Evolutionary conservation across 2,329 filamentous ascomycete species (phyloP).

Genomic region (Ophiostoma triangulosporum): DNA sequence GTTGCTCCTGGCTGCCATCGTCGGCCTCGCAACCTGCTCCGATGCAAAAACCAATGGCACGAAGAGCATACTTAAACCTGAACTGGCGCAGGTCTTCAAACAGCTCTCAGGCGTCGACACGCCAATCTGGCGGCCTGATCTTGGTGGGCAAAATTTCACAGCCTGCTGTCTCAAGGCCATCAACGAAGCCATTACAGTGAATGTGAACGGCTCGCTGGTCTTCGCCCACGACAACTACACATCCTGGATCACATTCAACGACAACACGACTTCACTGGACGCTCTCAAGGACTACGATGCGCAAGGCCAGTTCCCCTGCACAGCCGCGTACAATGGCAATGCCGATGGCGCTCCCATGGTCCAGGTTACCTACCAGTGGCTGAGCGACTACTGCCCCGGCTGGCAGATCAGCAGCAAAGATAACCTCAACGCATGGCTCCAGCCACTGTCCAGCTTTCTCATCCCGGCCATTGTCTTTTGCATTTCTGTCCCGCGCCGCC

Average conservation of each 20-base stretch:
- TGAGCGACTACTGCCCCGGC: conserved; percentile 14
- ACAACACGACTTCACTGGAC: conserved; percentile 1
- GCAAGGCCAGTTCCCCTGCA: conserved; percentile 16
- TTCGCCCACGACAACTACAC: neutral
- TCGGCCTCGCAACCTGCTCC: neutral
- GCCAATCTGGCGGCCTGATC: neutral
- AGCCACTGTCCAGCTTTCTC: conserved; percentile 18
- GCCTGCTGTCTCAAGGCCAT: conserved; percentile 18
- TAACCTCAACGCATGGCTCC: conserved; percentile 17
- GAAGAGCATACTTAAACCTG: neutral
- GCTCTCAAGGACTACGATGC: conserved; percentile 7
- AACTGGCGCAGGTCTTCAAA: conserved; percentile 10
- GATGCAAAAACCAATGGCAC: neutral
- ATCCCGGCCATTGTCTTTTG: conserved; percentile 19
- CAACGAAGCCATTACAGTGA: conserved; percentile 12
- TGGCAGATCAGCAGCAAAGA: conserved; percentile 15
- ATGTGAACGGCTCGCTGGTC: conserved; percentile 7
- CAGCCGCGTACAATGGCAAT: conserved; percentile 14
- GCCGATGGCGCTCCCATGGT: conserved; percentile 14
- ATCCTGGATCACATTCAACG: conserved; percentile 8
- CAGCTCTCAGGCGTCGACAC: conserved; percentile 8
- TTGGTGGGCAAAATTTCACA: conserved; percentile 18
- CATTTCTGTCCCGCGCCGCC: conserved; percentile 17
- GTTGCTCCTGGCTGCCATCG: neutral
- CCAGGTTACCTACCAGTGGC: conserved; percentile 14